Conservation (phyloP, 225 moss, liverwort and hornwort genomes). For the Bryum argenteum region DNA sequence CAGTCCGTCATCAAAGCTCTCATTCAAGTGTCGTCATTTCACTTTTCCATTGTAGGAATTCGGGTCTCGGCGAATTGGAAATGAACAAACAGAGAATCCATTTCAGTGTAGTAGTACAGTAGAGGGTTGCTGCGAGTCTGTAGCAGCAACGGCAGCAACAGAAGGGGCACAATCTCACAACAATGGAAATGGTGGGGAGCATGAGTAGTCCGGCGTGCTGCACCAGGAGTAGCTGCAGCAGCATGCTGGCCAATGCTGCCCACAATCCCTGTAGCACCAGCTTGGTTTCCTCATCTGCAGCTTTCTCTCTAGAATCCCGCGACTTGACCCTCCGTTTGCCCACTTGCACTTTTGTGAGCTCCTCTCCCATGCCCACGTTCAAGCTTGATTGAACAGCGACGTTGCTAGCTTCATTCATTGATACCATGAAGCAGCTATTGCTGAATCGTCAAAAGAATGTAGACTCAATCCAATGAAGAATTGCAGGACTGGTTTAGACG, state of each 20-base stretch:
- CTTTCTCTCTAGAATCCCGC: constrained; percentile 31
- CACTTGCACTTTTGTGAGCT: constrained; percentile 37
- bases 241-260: constrained; percentile 35
- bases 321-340: constrained; percentile 23
- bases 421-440: too few species aligned
- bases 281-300: constrained; percentile 25
- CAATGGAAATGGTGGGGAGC: constrained; percentile 39
- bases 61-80: too few species aligned
- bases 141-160: not conserved
- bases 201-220: constrained; percentile 11
- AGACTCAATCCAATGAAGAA: not conserved
- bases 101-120: too few species aligned
- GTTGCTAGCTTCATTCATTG: too few species aligned
- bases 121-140: too few species aligned
- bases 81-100: too few species aligned
- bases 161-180: not conserved
- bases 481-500: not conserved
- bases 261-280: constrained; percentile 27
- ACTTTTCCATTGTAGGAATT: too few species aligned
- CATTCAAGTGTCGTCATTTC: too few species aligned
- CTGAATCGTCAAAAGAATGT: not conserved
- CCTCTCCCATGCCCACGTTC: not conserved
- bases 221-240: constrained; percentile 10
- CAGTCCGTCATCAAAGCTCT: too few species aligned
- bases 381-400: not conserved